Base-by-base conservation (phyloP, 495 filamentous ascomycete species). In the Aspergillus affinis region DNA sequence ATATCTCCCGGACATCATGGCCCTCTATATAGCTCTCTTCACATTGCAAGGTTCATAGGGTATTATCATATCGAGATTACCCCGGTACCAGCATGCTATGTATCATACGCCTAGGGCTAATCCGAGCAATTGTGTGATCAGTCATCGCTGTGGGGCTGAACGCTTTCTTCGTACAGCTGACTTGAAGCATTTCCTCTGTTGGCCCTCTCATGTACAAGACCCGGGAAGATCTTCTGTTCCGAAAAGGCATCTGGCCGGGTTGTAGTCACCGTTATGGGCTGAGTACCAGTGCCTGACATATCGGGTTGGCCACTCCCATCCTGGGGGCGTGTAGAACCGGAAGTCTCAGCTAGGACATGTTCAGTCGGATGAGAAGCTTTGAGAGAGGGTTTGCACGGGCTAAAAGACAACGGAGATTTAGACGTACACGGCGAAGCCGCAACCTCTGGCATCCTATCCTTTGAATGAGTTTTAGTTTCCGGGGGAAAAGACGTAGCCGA, bases 191-290 rank as follows among this genome's bases (percentile, higher is more conserved):
- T 88, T 49, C 75, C 72, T 52, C 75, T 75, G 52, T 82, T 75
- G 44, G 79, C 80, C 55, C 78, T 80, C 54, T 86, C 80, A 65
- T 86, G 83, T 21, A 91, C 80, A 51, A 90, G 79, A 3, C 89
- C 88, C 0, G 89, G 89, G 69, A 90, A 89, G 48, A 90, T 88
- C 60, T 83, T 81, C 41, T 88, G 87, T 66, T 90, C 85, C 21
- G 80, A 81, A 0, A 80, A 76, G 13, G 75, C 80, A 26, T 86
- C 74, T 61, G 87, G 66, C 12, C 70, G 54, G 55, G 74, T 62
- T 51, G 66, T 64, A 69, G 68, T 56, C 64, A 55, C 55, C 52
- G 62, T 72, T 61, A 64, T 54, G 61, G 68, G 57, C 51, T 52
- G 51, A 51, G 50, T 49, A n/a, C 45, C 61, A n/a, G 57, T 62